Evolutionary conservation across 306 rosid genomes (phyloP), one percentile per base, ranked within the genome.

Genomic region (Pyrus betulifolia): DNA sequence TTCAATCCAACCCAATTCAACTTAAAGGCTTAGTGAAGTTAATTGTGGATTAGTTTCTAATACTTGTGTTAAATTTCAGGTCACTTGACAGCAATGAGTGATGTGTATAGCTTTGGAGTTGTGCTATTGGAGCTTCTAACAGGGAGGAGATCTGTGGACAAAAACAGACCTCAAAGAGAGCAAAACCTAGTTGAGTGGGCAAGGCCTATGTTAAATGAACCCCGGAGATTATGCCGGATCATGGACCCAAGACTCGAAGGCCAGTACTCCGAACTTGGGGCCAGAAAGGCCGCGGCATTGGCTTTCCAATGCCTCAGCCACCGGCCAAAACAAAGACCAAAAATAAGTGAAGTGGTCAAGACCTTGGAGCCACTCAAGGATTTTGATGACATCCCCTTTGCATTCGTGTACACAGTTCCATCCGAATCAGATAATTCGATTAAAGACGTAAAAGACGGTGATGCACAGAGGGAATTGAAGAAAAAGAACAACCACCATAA

Each of bases 71-170:
- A 31, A 9, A 35, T 63, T 72, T 25, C 52, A 88, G 97, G 99
- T 72, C 99, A 95, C 79, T 86, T 95, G 84, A 95, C 99, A 15
- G 88, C 99, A 3, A 91, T 81, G 96, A 95, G 99, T 51, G 99
- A 95, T 31, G 97, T 92, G 68, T 95, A 95, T 30, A 95, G 99
- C 19, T 95, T 95, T 38, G 99, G 99, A 67, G 99, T 96, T 0
- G 91, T 96, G 0, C 83, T 96, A 0, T 71, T 96, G 51, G 99
- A 96, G 86, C 42, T 92, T 13, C 69, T 96, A 63, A 89, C 99
- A 0, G 99, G 99, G 4, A 84, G 92, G 75, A 86, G 88, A 8
- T 92, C 99, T 0, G 89, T 96, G 58, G 99, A 96, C 74, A 96
- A 86, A 72, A 82, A 18, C 11, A 81, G 99, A 0, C 93, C 96